phyloP scores from a whole-genome alignment of 768 basidiomycete genomes.

The Terana coerulea region DNA sequence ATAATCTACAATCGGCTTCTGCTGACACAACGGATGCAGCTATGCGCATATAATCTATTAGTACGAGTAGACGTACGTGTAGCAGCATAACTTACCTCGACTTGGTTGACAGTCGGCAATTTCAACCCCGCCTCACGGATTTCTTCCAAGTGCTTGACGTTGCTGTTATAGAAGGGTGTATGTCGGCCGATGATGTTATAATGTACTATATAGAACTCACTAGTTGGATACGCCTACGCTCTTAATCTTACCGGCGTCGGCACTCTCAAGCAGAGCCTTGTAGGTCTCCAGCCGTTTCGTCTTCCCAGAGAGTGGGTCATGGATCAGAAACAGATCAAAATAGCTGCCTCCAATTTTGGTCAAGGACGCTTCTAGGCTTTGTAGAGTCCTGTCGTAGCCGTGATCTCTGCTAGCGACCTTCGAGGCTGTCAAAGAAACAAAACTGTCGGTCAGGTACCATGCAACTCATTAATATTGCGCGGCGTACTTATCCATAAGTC shows the following conservation, averaged over 20 bases:
- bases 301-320: conserved; percentile 37
- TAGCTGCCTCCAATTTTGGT: conserved; percentile 49
- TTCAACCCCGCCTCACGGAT: conserved; percentile 58
- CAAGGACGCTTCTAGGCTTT: conserved; percentile 60
- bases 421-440: conserved; percentile 45
- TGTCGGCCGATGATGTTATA: no score
- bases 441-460: not conserved
- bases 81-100: conserved; percentile 49
- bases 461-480: not conserved
- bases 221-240: conserved; percentile 48
- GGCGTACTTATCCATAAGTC: conserved; percentile 69
- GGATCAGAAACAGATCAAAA: conserved; percentile 46
- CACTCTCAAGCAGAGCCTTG: conserved; percentile 33
- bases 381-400: conserved; percentile 61
- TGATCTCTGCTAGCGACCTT: conserved; percentile 62
- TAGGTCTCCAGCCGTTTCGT: conserved; percentile 37
- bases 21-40: conserved; percentile 84
- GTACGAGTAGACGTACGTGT: not conserved
- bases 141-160: conserved; percentile 72
- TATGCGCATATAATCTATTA: conserved; percentile 20
- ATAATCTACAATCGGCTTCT: conserved; percentile 73
- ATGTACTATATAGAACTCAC: no score
- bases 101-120: conserved; percentile 74
- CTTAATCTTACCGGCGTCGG: conserved; percentile 34
- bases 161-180: conserved; percentile 35